Evolutionary conservation across 2,329 filamentous ascomycete genomes (phyloP), one percentile per base, ranked within the genome.

Genomic region (Cercospora sojina): DNA sequence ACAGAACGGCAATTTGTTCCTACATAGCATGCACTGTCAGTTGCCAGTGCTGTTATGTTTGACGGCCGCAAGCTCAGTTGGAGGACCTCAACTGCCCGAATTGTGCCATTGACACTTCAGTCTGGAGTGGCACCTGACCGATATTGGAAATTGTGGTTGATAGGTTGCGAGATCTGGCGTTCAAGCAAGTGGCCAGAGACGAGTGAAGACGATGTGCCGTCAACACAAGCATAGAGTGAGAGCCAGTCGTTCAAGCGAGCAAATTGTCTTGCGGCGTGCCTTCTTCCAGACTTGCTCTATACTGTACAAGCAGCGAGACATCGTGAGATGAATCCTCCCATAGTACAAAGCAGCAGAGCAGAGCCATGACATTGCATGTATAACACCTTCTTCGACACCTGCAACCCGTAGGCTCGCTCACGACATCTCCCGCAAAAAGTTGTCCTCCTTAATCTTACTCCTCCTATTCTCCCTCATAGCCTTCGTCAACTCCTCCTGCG

Each of bases 401-500:
- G 10, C 18, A 18, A 23, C 32, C 16, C 47, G 8, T n/a, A 10
- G 8, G 13, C 25, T 16, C 23, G 51, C n/a, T 27, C 80, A 83
- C 9, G 80, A 75, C 90, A 93, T 92, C 51, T 88, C 87, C 85
- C 90, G 91, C 80, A 95, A 86, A 85, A 93, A 95, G 81, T 95
- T 95, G 77, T 80, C 81, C 83, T 95, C 91, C 87, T 93, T 94
- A 76, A 95, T 95, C 80, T 85, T 86, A 67, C 86, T 86, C 80
- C 89, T 87, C 77, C 91, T 84, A 82, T 92, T 90, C 77, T 86
- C 86, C 75, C 91, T 86, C 90, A 93, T 88, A 35, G 88, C 88
- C 80, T 84, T 86, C 71, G 84, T 90, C 74, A 93, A 81, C 73
- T 88, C 87, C 69, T 85, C 83, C 76, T 90, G 83, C 76, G 86